Percentiles rank a stretch among this genome's conserved stretches.
These are phyloP conservation scores for Collariella sp. DNA, from an alignment of 495 filamentous ascomycete species.

Conservation along the genomic window DNA sequence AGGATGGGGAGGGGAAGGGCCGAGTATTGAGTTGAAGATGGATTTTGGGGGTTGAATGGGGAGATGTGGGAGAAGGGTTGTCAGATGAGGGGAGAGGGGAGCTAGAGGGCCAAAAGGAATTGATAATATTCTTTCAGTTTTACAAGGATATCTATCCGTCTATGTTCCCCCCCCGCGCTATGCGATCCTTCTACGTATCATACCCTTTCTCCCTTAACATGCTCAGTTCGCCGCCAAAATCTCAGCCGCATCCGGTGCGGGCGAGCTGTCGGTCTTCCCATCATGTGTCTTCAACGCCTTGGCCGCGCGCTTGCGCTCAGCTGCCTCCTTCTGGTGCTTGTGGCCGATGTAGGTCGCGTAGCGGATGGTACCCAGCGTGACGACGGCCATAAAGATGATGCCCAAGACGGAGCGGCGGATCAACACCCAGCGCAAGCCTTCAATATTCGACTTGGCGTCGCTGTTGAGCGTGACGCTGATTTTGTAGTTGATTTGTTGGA, in stretches of 20 bases:
- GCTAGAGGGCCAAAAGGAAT: neutral
- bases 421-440: slow-evolving; percentile 82
- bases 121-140: too few species aligned
- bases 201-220: neutral
- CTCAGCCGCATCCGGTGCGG: slow-evolving; percentile 35
- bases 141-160: neutral
- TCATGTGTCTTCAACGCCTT: slow-evolving; percentile 28
- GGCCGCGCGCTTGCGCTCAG: slow-evolving; percentile 23
- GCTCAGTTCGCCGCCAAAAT: slow-evolving; percentile 38
- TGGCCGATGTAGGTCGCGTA: slow-evolving; percentile 41
- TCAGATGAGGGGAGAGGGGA: neutral
- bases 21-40: slow-evolving; percentile 91
- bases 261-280: slow-evolving; percentile 31
- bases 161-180: neutral
- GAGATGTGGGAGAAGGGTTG: neutral
- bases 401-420: slow-evolving; percentile 79
- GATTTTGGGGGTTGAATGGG: slow-evolving; percentile 54
- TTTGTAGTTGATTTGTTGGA: slow-evolving; percentile 89
- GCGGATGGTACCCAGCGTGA: slow-evolving; percentile 40
- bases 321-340: slow-evolving; percentile 33
- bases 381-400: slow-evolving; percentile 52
- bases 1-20: slow-evolving; percentile 48
- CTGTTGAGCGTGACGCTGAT: slow-evolving; percentile 80
- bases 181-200: neutral
- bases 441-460: slow-evolving; percentile 82